phyloP scores from a whole-genome alignment of 2,329 filamentous ascomycete genomes.

The Talaromyces sp. region DNA sequence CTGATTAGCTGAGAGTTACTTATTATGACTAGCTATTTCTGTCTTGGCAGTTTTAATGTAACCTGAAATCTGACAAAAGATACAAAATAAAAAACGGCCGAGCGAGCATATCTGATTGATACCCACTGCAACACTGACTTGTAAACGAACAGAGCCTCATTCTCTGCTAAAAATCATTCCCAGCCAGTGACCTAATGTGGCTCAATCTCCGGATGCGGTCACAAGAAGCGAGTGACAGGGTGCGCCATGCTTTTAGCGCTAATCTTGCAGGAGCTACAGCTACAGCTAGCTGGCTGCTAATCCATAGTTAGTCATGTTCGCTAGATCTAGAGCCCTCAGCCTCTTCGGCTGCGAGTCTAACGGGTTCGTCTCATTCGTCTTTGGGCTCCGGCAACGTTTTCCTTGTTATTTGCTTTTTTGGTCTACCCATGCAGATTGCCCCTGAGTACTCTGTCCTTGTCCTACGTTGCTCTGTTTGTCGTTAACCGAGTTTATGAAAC shows the following conservation, averaged over 20 bases:
- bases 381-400: neutral
- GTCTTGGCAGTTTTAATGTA: neutral
- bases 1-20: neutral
- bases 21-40: neutral
- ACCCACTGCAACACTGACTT: too few relatives aligned
- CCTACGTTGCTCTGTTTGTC: neutral
- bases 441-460: neutral
- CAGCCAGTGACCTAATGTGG: neutral
- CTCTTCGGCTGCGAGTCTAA: neutral
- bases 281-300: neutral
- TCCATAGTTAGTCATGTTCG: neutral
- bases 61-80: too few relatives aligned
- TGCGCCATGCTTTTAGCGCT: neutral
- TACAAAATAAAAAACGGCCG: neutral
- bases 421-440: neutral
- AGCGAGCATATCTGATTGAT: too few relatives aligned
- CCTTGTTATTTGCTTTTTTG: neutral
- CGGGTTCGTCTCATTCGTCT: neutral
- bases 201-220: neutral
- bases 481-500: neutral
- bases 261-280: neutral
- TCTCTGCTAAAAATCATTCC: neutral
- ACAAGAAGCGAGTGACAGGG: neutral
- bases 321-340: neutral
- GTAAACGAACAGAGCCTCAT: neutral